Evolutionary conservation across 108 stramenopile genomes (phyloP), one percentile per base, ranked within the genome.

Genomic region (Fragilaria crotonensis): DNA sequence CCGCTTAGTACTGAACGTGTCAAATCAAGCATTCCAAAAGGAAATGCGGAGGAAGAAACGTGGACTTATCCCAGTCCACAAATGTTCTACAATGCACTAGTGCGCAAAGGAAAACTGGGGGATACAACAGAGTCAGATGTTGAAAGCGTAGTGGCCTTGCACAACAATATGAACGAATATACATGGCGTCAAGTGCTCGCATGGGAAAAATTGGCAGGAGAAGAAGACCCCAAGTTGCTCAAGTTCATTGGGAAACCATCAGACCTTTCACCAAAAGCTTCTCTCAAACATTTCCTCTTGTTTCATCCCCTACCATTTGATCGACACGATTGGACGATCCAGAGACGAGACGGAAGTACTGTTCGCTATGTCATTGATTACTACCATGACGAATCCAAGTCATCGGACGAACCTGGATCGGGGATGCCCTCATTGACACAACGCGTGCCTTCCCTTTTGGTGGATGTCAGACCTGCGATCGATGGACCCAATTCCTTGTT

Each of bases 111-210:
- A 23, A 98, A 98, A 76, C 65, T 87, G 57, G 90, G 78, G 0
- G 84, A 81, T 52, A 75, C 75, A 57, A 77, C 81, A 45, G 76
- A 81, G 5, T 44, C 54, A 18, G 87, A 90, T 57, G 95, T 97
- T 76, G 83, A 70, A 21, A 63, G 67, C 48, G 97, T 99, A 3
- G 96, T 99, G 31, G 93, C 96, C 4, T 76, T 99, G 52, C 99
- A 99, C 82, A 99, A 99, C 80, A 85, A 89, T 65, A 99, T 99
- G 99, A 99, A 99, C 74, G 99, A 99, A 74, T 79, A 75, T 30
- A 97, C 97, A 21, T 99, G 99, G 99, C 56, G 56, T 19, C 68
- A 84, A 60, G 84, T 99, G 14, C 64, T 93, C 60, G 86, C 95
- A 70, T 99, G 99, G 99, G 99, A 99, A 70, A 53, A 52, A 26